phyloP scores from a whole-genome alignment of 2,329 filamentous ascomycete species.

The Seiridium cupressi region DNA sequence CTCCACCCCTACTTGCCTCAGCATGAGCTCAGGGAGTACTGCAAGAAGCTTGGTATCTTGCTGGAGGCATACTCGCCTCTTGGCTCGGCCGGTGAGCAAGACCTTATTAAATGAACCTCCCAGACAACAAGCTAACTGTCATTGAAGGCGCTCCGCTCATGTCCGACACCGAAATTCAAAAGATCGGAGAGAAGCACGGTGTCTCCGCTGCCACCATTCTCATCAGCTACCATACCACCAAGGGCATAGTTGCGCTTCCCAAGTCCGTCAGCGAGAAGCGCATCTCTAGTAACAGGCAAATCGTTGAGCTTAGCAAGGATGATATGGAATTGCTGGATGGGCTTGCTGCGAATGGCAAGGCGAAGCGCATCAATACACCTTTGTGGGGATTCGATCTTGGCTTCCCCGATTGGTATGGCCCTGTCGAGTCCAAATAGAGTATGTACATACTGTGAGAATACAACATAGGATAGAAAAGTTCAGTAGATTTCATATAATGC shows the following conservation, averaged over 20 bases:
- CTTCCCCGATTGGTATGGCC: slow-evolving; percentile 1
- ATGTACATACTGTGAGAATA: not conserved
- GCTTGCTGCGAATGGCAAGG: not conserved
- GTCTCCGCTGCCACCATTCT: slow-evolving; percentile 39
- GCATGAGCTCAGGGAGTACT: slow-evolving; percentile 15
- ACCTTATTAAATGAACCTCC: slow-evolving; percentile 17
- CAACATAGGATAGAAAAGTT: not conserved
- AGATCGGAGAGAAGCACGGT: slow-evolving; percentile 29
- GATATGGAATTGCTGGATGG: not conserved
- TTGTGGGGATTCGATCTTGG: slow-evolving; percentile 5
- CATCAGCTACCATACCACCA: slow-evolving; percentile 49
- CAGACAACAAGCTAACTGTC: not conserved
- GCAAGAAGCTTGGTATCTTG: slow-evolving; percentile 12
- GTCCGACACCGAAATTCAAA: slow-evolving; percentile 3
- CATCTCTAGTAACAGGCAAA: slow-evolving; percentile 42
- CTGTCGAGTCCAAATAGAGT: not conserved
- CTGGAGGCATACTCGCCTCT: slow-evolving; percentile 48
- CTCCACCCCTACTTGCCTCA: slow-evolving; percentile 46
- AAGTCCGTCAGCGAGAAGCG: slow-evolving; percentile 52
- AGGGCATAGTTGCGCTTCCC: slow-evolving; percentile 51
- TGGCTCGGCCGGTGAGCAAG: slow-evolving; percentile 45
- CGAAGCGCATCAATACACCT: slow-evolving; percentile 3
- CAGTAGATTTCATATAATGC: not conserved
- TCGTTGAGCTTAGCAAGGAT: slow-evolving; percentile 5
- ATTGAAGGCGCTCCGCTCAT: not conserved